Evolutionary conservation across 371 early-diverging fungal species (phyloP).

Genomic region (Mortierella sp.): DNA sequence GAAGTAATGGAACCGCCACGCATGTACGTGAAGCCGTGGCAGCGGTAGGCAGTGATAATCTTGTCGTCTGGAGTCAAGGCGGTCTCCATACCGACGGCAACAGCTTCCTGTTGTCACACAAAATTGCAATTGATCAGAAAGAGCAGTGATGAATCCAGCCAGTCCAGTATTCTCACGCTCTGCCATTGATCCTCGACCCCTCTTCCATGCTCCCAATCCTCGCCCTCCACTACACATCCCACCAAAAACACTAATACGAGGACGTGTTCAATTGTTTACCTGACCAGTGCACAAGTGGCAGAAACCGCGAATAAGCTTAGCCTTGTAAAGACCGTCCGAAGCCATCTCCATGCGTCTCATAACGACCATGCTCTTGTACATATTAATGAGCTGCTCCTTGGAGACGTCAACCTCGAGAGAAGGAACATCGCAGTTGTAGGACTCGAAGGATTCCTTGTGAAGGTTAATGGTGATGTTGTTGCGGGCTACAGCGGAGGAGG

Average conservation of each 20-base stretch:
- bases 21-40: conserved; percentile 97
- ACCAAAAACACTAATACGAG: too few relatives aligned
- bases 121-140: not conserved
- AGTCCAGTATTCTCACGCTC: not conserved
- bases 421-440: conserved; percentile 77
- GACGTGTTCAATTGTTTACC: conserved; percentile 56
- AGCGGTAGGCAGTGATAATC: conserved; percentile 98
- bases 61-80: conserved; percentile 91
- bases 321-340: conserved; percentile 95
- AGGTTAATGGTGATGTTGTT: conserved; percentile 62
- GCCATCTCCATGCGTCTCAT: conserved; percentile 96
- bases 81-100: conserved; percentile 94
- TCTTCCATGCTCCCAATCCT: not conserved
- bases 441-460: conserved; percentile 69
- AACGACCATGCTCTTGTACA: conserved; percentile 89
- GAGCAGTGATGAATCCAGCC: not conserved
- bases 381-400: conserved; percentile 78
- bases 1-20: conserved; percentile 84
- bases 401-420: conserved; percentile 65
- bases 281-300: conserved; percentile 99
- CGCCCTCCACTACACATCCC: too few relatives aligned
- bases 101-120: conserved; percentile 81
- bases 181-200: not conserved
- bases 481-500: conserved; percentile 41
- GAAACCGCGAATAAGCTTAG: conserved; percentile 98